A percentile compares a stretch with the other conserved stretches of the same genome.
Conservation (phyloP, 768 basidiomycete species). For the Trametes gibbosa region DNA sequence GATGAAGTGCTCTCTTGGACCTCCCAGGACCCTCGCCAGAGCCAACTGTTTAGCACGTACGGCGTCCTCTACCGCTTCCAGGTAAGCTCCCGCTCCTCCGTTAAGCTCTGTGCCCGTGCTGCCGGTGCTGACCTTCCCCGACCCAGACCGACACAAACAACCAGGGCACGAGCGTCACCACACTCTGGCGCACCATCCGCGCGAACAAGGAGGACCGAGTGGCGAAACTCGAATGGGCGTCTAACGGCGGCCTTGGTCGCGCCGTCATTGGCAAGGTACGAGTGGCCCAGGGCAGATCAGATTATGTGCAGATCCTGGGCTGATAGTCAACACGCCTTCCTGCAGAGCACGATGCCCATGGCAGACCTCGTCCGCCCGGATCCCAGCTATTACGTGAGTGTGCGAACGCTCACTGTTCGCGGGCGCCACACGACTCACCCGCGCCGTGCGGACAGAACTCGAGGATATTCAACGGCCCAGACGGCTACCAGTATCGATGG, state of each 20-base stretch:
- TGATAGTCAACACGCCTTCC: constrained; percentile 22
- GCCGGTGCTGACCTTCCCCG: constrained; percentile 26
- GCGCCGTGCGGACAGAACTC: constrained; percentile 24
- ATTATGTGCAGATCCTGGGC: constrained; percentile 27
- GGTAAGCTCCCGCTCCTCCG: constrained; percentile 39
- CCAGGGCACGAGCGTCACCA: constrained; percentile 71
- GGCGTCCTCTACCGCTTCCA: constrained; percentile 81
- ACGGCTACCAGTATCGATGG: constrained; percentile 80
- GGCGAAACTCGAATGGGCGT: constrained; percentile 84
- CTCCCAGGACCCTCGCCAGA: constrained; percentile 81
- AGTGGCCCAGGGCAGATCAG: constrained; percentile 7
- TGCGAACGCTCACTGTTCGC: constrained; percentile 13
- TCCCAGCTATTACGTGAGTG: constrained; percentile 55
- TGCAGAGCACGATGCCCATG: constrained; percentile 76
- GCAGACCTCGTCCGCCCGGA: constrained; percentile 76
- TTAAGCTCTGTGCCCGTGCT: constrained; percentile 17
- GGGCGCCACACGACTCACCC: constrained; percentile 9
- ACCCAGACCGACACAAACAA: constrained; percentile 61
- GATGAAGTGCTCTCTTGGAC: constrained; percentile 82
- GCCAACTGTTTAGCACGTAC: constrained; percentile 78
- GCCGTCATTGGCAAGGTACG: constrained; percentile 80
- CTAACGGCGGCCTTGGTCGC: constrained; percentile 80
- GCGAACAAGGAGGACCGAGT: constrained; percentile 85
- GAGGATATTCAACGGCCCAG: constrained; percentile 76
- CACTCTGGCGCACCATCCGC: constrained; percentile 77